Percentiles rank a stretch among this genome's conserved stretches.
phyloP scores from a whole-genome alignment of 495 filamentous ascomycete genomes.

The Aspergillus ostianus region DNA sequence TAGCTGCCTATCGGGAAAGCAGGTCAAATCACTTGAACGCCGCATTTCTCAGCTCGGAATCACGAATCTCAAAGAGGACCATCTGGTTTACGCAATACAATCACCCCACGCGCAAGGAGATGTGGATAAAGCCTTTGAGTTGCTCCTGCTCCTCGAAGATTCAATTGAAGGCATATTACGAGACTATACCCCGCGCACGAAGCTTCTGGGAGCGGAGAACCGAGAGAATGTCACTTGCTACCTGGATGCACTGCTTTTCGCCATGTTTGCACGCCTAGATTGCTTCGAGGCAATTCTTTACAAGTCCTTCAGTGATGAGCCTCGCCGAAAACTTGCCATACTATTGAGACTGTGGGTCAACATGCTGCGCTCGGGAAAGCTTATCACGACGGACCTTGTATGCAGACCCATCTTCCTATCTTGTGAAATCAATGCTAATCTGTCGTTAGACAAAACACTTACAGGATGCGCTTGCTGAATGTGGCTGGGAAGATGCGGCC shows the following conservation, averaged over 20 bases:
- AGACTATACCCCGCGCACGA: conserved; percentile 64
- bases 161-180: conserved; percentile 78
- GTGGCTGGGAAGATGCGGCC: conserved; percentile 86
- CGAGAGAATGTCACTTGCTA: conserved; percentile 85
- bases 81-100: conserved; percentile 68
- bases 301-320: conserved; percentile 62
- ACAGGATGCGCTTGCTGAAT: conserved; percentile 78
- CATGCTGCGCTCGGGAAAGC: conserved; percentile 75
- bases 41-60: conserved; percentile 36
- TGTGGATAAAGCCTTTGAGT: conserved; percentile 67
- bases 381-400: conserved; percentile 86
- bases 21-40: conserved; percentile 39
- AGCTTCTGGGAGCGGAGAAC: conserved; percentile 85
- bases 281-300: conserved; percentile 90
- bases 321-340: conserved; percentile 67
- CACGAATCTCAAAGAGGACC: conserved; percentile 37
- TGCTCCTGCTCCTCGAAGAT: conserved; percentile 72
- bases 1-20: conserved; percentile 3
- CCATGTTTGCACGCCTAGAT: conserved; percentile 89
- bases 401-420: conserved; percentile 17
- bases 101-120: conserved; percentile 65
- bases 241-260: conserved; percentile 86
- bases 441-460: conserved; percentile 68
- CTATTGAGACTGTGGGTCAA: conserved; percentile 91
- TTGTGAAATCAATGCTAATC: conserved; percentile 28